phyloP scores from a whole-genome alignment of 768 basidiomycete species.

The Hebeloma cylindrosporum region DNA sequence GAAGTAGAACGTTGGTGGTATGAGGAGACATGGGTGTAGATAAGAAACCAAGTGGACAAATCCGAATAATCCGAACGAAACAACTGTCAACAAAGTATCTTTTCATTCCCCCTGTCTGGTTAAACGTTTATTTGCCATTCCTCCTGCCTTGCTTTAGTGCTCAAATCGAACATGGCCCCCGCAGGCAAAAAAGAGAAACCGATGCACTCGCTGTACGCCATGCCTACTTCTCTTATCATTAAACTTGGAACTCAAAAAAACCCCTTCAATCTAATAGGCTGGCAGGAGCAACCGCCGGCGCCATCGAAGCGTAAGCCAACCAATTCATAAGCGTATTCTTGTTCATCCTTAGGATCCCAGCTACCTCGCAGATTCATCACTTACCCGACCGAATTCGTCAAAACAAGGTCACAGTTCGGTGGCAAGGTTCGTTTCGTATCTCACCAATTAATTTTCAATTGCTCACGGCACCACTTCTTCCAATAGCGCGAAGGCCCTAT shows the following conservation, averaged over 20 bases:
- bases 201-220: conserved; percentile 67
- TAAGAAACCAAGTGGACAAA: neutral
- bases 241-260: neutral
- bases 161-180: conserved; percentile 29
- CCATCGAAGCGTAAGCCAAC: conserved; percentile 81
- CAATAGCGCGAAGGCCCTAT: conserved; percentile 63
- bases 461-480: neutral
- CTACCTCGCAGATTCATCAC: conserved; percentile 71
- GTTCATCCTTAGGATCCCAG: conserved; percentile 37
- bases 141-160: too few relatives aligned
- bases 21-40: too few relatives aligned
- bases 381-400: conserved; percentile 90
- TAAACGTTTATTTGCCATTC: neutral
- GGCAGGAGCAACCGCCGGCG: conserved; percentile 91
- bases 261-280: conserved; percentile 43
- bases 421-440: conserved; percentile 52
- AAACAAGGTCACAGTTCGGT: conserved; percentile 91
- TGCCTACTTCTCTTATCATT: neutral
- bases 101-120: neutral
- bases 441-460: neutral
- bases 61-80: too few relatives aligned
- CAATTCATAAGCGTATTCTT: neutral
- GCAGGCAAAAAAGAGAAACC: conserved; percentile 75
- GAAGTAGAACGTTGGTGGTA: conserved; percentile 45
- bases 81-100: too few relatives aligned